A percentile compares a stretch with the other conserved stretches of the same genome.
Evolutionary conservation across 768 basidiomycete species (phyloP).

Genomic region (Amanita rubescens): DNA sequence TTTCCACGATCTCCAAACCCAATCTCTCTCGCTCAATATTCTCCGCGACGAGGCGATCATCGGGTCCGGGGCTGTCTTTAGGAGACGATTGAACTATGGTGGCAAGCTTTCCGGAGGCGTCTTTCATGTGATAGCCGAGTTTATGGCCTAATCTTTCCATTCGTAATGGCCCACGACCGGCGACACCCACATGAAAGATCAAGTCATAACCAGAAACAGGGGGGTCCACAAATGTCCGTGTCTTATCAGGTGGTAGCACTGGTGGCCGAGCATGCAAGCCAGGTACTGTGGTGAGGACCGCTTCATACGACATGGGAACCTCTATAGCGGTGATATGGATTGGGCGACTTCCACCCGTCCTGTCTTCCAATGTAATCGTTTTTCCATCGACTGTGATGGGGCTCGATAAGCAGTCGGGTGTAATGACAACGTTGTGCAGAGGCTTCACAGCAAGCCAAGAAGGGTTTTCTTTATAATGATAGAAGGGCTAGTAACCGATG

Average conservation of each 20-base stretch:
- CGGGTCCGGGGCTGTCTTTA: slow-evolving; percentile 32
- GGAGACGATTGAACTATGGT: slow-evolving; percentile 36
- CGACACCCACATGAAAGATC: slow-evolving; percentile 65
- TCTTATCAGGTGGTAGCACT: slow-evolving; percentile 30
- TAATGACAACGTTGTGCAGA: slow-evolving; percentile 49
- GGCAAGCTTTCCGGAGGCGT: slow-evolving; percentile 50
- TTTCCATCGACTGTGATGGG: slow-evolving; percentile 18
- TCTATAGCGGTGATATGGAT: slow-evolving; percentile 55
- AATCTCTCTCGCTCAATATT: slow-evolving; percentile 17
- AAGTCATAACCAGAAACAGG: slow-evolving; percentile 55
- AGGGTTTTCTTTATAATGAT: slow-evolving; percentile 50
- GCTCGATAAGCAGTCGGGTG: slow-evolving; percentile 27
- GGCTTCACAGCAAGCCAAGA: slow-evolving; percentile 66
- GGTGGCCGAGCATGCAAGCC: slow-evolving; percentile 58
- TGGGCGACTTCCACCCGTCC: slow-evolving; percentile 21
- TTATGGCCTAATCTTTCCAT: slow-evolving; percentile 65
- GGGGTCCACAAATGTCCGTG: slow-evolving; percentile 26
- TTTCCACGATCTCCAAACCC: slow-evolving; percentile 32
- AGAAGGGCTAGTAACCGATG: slow-evolving; percentile 39
- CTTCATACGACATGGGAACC: slow-evolving; percentile 53
- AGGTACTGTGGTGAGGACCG: slow-evolving; percentile 47
- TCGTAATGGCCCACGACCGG: slow-evolving; percentile 52
- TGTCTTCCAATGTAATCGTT: slow-evolving; percentile 12
- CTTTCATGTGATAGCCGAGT: slow-evolving; percentile 62
- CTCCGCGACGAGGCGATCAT: slow-evolving; percentile 22